Conservation (phyloP, 164 flowering plant species). For the Dillenia suffruticosa region DNA sequence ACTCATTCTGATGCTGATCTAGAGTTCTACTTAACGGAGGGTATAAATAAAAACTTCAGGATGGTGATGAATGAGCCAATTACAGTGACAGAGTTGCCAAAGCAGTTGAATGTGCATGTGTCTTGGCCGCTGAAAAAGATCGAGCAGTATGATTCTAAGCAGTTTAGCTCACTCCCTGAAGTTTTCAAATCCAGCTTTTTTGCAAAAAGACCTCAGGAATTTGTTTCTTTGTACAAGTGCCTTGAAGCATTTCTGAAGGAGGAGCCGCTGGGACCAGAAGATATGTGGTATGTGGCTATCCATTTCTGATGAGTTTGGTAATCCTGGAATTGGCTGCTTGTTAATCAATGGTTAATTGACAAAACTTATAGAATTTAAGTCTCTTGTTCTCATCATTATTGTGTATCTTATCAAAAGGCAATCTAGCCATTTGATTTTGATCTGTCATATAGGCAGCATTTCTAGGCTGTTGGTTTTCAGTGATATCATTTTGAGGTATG, state of each 20-base stretch:
- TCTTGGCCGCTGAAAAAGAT: slow-evolving; percentile 56
- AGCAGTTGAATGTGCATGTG: slow-evolving; percentile 50
- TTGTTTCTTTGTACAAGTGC: slow-evolving; percentile 79
- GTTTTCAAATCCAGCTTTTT: slow-evolving; percentile 60
- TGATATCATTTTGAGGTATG: too few species aligned
- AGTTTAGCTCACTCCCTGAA: slow-evolving; percentile 59
- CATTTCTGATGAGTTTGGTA: too few species aligned
- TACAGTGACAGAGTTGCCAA: slow-evolving; percentile 16
- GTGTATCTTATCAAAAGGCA: too few species aligned
- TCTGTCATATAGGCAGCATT: too few species aligned
- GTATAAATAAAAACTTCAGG: slow-evolving; percentile 30
- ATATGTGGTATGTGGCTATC: slow-evolving; percentile 76
- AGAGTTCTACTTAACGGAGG: slow-evolving; percentile 60
- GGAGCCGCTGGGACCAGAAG: slow-evolving; percentile 98
- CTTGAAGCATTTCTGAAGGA: slow-evolving; percentile 93
- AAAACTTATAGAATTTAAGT: too few species aligned
- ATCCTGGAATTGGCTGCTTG: too few species aligned
- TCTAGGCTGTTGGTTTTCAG: too few species aligned
- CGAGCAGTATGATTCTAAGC: slow-evolving; percentile 42
- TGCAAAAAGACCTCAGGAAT: slow-evolving; percentile 61
- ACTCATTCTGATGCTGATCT: slow-evolving; percentile 33
- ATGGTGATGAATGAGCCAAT: slow-evolving; percentile 47
- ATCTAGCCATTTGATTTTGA: too few species aligned
- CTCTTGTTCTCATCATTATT: too few species aligned
- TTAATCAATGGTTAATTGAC: too few species aligned